Base-by-base conservation (phyloP, 169 alveolate genomes). In the Eimeria falciformis region DNA sequence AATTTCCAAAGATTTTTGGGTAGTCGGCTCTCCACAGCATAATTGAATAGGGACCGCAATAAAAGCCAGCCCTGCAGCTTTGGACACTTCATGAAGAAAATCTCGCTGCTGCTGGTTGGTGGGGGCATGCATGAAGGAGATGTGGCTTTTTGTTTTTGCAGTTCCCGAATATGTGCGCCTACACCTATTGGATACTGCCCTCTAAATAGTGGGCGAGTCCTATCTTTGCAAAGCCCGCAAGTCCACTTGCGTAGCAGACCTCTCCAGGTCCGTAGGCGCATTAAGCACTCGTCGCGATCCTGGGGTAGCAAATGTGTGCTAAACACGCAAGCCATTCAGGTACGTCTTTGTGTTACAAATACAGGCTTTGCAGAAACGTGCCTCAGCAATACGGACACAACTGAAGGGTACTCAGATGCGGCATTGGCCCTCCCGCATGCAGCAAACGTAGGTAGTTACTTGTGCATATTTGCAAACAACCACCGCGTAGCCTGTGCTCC, bases 391-490 rank as follows among this genome's bases (percentile, higher is more conserved):
- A 1, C 9, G 25, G 2, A 53, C 65, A 3, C 65, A 1, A 17
- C 17, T 53, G 17, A 53, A 21, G 65, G n/a, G n/a, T 53, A 53
- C 45, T 7, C 50, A 47, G 69, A 77, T 45, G 25, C 69, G 53
- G 27, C 0, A n/a, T 21, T 47, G 7, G n/a, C 43, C 14, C 50
- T 43, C 40, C 37, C 6, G 33, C 23, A 25, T 71, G 83, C 55
- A 37, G 58, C 58, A 43, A 37, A 69, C 53, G 14, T 14, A 1
- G 66, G 3, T 27, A 33, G 56, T 79, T 79, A 79, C 89, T 79
- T 79, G 89, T 18, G 89, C 89, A 79, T 79, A 79, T 33, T 79
- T 79, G 75, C 69, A 79, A n/a, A 79, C 89, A 62, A 79, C 89
- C 29, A 79, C 75, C 2, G 89, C 89, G 73, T 79, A 79, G 23